Evolutionary conservation across 495 filamentous ascomycete species (phyloP).

Genomic region (Penicillium subrubescens): DNA sequence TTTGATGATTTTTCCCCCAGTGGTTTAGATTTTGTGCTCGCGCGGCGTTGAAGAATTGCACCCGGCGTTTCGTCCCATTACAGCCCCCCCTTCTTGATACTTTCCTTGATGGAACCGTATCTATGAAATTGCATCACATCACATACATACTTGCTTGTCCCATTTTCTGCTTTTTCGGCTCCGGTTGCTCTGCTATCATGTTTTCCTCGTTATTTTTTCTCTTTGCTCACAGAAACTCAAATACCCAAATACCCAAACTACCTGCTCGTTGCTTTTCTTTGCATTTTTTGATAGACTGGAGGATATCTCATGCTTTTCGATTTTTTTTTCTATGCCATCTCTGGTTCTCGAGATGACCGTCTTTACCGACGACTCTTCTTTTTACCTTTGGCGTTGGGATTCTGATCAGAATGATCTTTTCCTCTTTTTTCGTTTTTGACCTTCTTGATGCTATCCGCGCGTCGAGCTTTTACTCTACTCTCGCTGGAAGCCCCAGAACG

Average conservation of each 20-base stretch:
- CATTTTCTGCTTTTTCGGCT: slow-evolving; percentile 10
- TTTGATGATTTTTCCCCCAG: neutral
- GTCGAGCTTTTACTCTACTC: slow-evolving; percentile 1
- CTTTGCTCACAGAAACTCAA: slow-evolving; percentile 29
- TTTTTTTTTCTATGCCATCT: neutral
- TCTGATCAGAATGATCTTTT: slow-evolving; percentile 4
- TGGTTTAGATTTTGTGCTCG: slow-evolving; percentile 27
- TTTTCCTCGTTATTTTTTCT: slow-evolving; percentile 9
- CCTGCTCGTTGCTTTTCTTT: slow-evolving; percentile 14
- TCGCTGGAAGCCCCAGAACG: slow-evolving; percentile 10
- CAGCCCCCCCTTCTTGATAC: neutral
- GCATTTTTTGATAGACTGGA: slow-evolving; percentile 22
- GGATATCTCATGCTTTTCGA: slow-evolving; percentile 6
- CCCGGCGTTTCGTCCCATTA: slow-evolving; percentile 19
- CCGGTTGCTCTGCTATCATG: neutral
- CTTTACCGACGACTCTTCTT: neutral
- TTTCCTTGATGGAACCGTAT: slow-evolving; percentile 7
- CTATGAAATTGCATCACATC: slow-evolving; percentile 30
- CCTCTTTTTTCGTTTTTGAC: neutral
- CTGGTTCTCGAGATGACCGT: neutral
- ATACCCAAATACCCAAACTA: slow-evolving; percentile 27
- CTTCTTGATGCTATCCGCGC: neutral
- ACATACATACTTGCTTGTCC: slow-evolving; percentile 14
- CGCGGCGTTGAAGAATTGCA: slow-evolving; percentile 23
- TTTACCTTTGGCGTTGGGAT: neutral